Evolutionary conservation across 2,329 filamentous ascomycete genomes (phyloP), one percentile per base, ranked within the genome.

Genomic region (Calonectria pauciramosa): DNA sequence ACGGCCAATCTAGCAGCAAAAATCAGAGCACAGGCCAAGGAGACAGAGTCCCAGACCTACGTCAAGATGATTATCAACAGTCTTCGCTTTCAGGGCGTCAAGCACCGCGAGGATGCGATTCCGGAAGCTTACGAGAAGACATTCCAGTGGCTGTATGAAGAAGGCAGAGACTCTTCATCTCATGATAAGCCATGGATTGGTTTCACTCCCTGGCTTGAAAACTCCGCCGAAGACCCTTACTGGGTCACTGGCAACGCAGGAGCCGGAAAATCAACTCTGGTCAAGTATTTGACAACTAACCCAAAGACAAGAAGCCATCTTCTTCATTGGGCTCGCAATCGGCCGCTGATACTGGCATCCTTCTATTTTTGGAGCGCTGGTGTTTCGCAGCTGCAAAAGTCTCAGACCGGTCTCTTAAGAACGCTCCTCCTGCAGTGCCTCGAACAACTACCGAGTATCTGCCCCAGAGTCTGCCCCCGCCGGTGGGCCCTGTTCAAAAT

Each of bases 321-420:
- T 2, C 30, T 16, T 1, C 34, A 41, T 2, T 76, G 75, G 73
- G 47, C 73, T 0, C 68, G 2, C 14, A 36, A 63, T 0, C 4
- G 34, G 4, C 56, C 14, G 0, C 44, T 78, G 0, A 70, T 71
- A 1, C 7, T 76, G 9, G 47, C 67, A 2, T 32, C 68, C 0
- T 78, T 78, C 3, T 75, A 78, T 28, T 78, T 78, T n/a, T 78
- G 76, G 76, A 74, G 74, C 0, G 49, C 68, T 10, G 76, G 76
- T 28, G 36, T 63, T 18, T 67, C 71, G 14, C 18, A 67, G 0
- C 20, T 71, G 0, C 76, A 78, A 23, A 34, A 38, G 0, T 74
- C 71, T 0, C 65, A 68, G 16, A 32, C 68, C 4, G 75, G 75
- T 4, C 44, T 78, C 0, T 13, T 68, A 0, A 56, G 70, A 0